Conservation (phyloP, 1,284 basidiomycete species). For the Rugosomyces carneus region DNA sequence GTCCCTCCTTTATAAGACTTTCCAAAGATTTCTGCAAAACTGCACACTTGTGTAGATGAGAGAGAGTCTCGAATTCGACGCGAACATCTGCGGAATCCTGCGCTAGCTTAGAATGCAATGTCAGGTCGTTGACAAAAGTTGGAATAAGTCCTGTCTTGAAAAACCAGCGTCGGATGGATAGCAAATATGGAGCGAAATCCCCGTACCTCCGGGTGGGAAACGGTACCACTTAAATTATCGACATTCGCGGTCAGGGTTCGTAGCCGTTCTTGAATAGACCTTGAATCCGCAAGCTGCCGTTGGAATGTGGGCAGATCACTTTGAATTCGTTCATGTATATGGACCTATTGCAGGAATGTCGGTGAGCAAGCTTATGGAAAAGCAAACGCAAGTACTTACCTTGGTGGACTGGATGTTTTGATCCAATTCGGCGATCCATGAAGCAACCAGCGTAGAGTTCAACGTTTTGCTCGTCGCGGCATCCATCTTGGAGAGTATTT, state of each 20-base stretch:
- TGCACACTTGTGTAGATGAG: conserved; percentile 47
- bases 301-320: conserved; percentile 57
- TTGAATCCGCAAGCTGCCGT: conserved; percentile 53
- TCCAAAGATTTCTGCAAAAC: conserved; percentile 37
- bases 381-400: conserved; percentile 31
- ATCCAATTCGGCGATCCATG: conserved; percentile 68
- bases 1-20: conserved; percentile 44
- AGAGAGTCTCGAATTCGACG: conserved; percentile 42
- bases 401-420: conserved; percentile 61
- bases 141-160: conserved; percentile 62
- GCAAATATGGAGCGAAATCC: neutral
- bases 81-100: conserved; percentile 54
- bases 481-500: conserved; percentile 63
- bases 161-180: conserved; percentile 10
- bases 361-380: neutral
- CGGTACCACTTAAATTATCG: conserved; percentile 38
- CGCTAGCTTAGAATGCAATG: conserved; percentile 50
- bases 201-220: conserved; percentile 56
- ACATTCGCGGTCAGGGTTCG: conserved; percentile 46
- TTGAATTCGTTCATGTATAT: conserved; percentile 64
- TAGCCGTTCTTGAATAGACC: conserved; percentile 57
- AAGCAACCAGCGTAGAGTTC: conserved; percentile 50
- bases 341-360: conserved; percentile 34
- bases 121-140: conserved; percentile 43
- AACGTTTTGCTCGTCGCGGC: conserved; percentile 50